Conservation (phyloP, 148 eudicot species). For the Amaranthus palmeri region DNA sequence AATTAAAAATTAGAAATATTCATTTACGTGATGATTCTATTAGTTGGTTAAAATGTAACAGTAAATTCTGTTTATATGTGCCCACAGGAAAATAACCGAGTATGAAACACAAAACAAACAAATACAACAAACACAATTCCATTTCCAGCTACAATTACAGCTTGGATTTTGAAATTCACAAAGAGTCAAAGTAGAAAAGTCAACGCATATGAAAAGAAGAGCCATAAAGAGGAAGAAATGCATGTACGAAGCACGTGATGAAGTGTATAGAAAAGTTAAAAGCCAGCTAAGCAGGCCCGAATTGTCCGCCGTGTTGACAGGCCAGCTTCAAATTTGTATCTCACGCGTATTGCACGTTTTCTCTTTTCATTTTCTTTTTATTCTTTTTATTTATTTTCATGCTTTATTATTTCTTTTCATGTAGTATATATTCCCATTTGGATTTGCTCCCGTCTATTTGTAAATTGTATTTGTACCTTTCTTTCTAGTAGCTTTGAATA, state of each 20-base stretch:
- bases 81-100: no score
- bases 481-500: no score
- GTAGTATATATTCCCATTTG: no score
- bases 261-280: neutral
- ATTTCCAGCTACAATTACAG: neutral
- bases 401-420: neutral
- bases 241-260: constrained; percentile 15
- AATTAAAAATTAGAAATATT: no score
- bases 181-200: constrained; percentile 5
- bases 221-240: neutral
- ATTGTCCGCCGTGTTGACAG: constrained; percentile 1
- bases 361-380: no score
- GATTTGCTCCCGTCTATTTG: no score
- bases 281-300: constrained; percentile 9
- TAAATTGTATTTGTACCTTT: no score
- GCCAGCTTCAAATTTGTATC: neutral
- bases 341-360: neutral
- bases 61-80: no score
- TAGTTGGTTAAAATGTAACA: no score
- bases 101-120: no score
- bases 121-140: no score
- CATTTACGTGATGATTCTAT: no score
- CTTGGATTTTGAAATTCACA: neutral
- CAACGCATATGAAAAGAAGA: constrained; percentile 11
- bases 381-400: neutral